Conservation (phyloP, 1,284 basidiomycete genomes). For the Rhodotorula sp. region DNA sequence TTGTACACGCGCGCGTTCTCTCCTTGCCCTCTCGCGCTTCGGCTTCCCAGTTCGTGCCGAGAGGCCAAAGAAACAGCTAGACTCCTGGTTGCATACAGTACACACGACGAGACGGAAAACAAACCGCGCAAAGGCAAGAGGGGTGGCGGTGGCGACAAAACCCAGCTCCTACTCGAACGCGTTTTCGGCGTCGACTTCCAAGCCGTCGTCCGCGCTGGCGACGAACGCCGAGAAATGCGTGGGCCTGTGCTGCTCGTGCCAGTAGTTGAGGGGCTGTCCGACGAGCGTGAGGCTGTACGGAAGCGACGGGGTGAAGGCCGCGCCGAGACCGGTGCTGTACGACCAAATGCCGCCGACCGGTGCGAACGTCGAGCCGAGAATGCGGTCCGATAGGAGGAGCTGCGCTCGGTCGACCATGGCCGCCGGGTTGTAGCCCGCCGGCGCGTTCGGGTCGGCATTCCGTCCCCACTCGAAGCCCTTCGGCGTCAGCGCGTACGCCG, state of each 20-base stretch:
- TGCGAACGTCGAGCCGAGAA: conserved; percentile 51
- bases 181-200: conserved; percentile 23
- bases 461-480: conserved; percentile 96
- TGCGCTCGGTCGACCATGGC: conserved; percentile 98
- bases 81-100: no score
- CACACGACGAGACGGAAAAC: no score
- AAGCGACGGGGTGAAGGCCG: conserved; percentile 82
- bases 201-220: conserved; percentile 22
- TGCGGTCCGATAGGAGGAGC: conserved; percentile 87
- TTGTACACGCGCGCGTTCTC: no score
- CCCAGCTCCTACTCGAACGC: conserved; percentile 10
- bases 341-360: conserved; percentile 79
- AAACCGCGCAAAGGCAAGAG: background rate
- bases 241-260: conserved; percentile 54
- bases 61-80: no score
- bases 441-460: conserved; percentile 56
- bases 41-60: no score
- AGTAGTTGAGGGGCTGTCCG: conserved; percentile 89
- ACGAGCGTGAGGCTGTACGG: conserved; percentile 77
- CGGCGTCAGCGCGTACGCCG: conserved; percentile 82
- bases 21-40: no score
- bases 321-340: conserved; percentile 64
- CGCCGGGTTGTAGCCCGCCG: conserved; percentile 75
- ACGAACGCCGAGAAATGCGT: conserved; percentile 31
- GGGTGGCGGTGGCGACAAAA: background rate